Evolutionary conservation across 192 early-diverging fungal genomes (phyloP).

Genomic region (Coemansia sp.): DNA sequence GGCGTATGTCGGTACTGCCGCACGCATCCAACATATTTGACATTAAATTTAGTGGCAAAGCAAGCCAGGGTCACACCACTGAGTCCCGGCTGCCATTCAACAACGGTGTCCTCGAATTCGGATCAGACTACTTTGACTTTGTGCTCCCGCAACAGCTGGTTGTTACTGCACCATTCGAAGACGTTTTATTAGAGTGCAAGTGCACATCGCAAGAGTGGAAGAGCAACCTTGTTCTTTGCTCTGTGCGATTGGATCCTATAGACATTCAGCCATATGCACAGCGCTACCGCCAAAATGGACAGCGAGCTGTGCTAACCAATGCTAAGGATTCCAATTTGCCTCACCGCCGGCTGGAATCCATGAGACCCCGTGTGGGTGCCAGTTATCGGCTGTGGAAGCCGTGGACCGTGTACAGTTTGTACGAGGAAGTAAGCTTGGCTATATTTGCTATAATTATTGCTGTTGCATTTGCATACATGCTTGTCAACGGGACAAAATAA

Average conservation of each 20-base stretch:
- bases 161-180: slow-evolving; percentile 33
- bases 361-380: slow-evolving; percentile 14
- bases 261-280: background rate
- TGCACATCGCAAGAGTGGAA: slow-evolving; percentile 36
- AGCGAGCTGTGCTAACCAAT: background rate
- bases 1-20: slow-evolving; percentile 40
- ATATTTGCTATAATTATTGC: slow-evolving; percentile 12
- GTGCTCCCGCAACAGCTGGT: slow-evolving; percentile 26
- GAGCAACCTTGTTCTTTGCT: slow-evolving; percentile 32
- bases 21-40: slow-evolving; percentile 33
- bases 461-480: slow-evolving; percentile 17
- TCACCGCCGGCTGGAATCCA: slow-evolving; percentile 8
- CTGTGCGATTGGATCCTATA: slow-evolving; percentile 37
- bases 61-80: background rate
- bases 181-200: slow-evolving; percentile 34
- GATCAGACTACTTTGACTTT: slow-evolving; percentile 54
- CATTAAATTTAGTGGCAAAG: slow-evolving; percentile 28
- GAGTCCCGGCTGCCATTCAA: slow-evolving; percentile 30
- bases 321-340: background rate
- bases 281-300: slow-evolving; percentile 5
- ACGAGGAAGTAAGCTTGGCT: slow-evolving; percentile 17
- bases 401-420: slow-evolving; percentile 23
- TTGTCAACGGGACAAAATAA: slow-evolving; percentile 13
- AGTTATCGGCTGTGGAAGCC: slow-evolving; percentile 41
- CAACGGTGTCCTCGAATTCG: slow-evolving; percentile 35